A percentile compares a stretch with the other conserved stretches of the same genome.
phyloP scores from a whole-genome alignment of 1,284 basidiomycete species.

The Schizophyllum amplum region DNA sequence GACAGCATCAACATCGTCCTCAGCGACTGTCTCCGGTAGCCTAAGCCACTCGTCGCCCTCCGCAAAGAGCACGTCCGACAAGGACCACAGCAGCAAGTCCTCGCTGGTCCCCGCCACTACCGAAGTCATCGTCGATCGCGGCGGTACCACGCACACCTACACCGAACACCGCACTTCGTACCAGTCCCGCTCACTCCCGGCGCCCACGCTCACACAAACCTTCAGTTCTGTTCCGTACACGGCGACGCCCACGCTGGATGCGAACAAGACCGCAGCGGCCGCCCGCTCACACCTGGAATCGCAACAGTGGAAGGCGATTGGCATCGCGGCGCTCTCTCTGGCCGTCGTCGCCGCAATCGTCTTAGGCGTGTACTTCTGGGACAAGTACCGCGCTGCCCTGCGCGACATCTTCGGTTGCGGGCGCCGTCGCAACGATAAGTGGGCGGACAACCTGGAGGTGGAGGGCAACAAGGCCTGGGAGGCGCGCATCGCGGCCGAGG shows the following conservation, averaged over 20 bases:
- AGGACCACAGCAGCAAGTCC: not conserved
- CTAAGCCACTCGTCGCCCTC: not conserved
- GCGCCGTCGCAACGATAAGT: constrained; percentile 18
- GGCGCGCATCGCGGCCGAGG: constrained; percentile 37
- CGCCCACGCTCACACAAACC: not conserved
- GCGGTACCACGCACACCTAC: not conserved
- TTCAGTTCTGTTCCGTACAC: constrained; percentile 7
- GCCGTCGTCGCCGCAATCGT: constrained; percentile 44
- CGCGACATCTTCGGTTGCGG: constrained; percentile 36
- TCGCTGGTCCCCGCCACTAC: not conserved
- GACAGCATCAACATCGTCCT: not conserved
- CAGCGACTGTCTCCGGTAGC: not conserved
- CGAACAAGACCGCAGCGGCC: constrained; percentile 7
- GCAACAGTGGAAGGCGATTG: constrained; percentile 58
- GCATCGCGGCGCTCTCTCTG: constrained; percentile 53
- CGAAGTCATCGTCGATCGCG: not conserved
- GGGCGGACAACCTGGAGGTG: constrained; percentile 47
- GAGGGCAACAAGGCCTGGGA: constrained; percentile 58
- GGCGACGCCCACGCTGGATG: not conserved
- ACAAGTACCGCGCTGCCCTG: constrained; percentile 54
- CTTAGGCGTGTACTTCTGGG: constrained; percentile 53
- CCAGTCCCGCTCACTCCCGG: not conserved
- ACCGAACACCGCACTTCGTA: not conserved
- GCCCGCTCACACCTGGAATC: constrained; percentile 18
- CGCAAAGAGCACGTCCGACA: not conserved